Base-by-base conservation (phyloP, 2,329 filamentous ascomycete species). In the Leptosphaerulina australis region DNA sequence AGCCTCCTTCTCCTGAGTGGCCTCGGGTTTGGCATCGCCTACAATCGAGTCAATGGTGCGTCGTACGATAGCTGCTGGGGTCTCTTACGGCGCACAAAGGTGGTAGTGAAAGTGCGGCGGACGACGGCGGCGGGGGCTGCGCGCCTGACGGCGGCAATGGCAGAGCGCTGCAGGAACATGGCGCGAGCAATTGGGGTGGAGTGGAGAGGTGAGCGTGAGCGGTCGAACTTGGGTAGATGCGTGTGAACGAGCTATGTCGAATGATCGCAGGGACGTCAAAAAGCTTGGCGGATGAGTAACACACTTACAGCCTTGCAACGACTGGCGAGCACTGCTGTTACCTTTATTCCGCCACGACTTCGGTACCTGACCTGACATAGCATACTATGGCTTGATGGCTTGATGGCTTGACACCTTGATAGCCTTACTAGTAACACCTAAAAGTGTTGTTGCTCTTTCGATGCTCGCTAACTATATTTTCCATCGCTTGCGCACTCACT, bases 121-220 rank as follows among this genome's bases (percentile, higher is more conserved):
- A 72, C 69, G 52, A 72, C 55, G 56, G 74, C 74, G 56, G 66
- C 64, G 55, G 75, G 66, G 60, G 74, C 72, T 48, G 70, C 70
- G 62, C 76, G 77, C 70, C 76, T 72, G 53, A 72, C 72, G 57
- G 78, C 73, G 63, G 75, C 74, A 51, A 79, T 69, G 53, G 75
- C 77, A 56, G 77, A 78, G 69, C 78, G 77, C 63, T 79, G 77
- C 69, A 80, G 73, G 64, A 80, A 74, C 73, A 77, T 77, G 63
- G 65, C 66, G 66, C 53, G 55, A 51, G 64, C 64, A 69, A 72
- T 73, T 70, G 69, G 64, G 41, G 48, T 46, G 53, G 52, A 54
- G 64, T 69, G 66, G 62, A 63, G 62, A 70, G 68, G 64, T 47
- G 53, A 50, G 55, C 57, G 60, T 53, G 58, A 63, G 59, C 59